These are phyloP conservation scores for Fusarium phyllophilum DNA, from an alignment of 2,329 filamentous ascomycete genomes.

Conservation along the genomic window DNA sequence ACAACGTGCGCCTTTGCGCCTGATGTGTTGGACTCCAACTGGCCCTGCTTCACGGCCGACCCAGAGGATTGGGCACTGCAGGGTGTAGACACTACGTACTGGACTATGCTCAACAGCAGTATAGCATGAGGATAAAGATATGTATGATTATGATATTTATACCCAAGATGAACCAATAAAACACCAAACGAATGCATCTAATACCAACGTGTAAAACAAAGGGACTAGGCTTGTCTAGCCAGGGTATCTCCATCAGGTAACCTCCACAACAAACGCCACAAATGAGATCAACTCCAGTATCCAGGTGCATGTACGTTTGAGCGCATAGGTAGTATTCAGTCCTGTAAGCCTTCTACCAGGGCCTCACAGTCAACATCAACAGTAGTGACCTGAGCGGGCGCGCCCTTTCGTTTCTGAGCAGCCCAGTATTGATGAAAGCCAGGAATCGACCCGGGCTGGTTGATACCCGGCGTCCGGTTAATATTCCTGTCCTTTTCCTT, in stretches of 20 bases:
- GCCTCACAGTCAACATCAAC: constrained; percentile 68
- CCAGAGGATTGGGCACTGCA: constrained; percentile 55
- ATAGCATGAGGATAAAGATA: constrained; percentile 21
- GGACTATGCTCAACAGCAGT: constrained; percentile 47
- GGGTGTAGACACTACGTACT: constrained; percentile 52
- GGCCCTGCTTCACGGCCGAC: constrained; percentile 46
- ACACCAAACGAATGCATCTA: constrained; percentile 27
- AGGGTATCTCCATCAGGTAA: constrained; percentile 43
- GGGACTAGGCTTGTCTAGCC: constrained; percentile 37
- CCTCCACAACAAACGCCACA: constrained; percentile 39
- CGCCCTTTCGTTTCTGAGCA: constrained; percentile 60
- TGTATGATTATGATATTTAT: constrained; percentile 34
- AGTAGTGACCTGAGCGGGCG: constrained; percentile 67
- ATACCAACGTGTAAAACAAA: constrained; percentile 25
- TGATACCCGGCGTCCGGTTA: constrained; percentile 75
- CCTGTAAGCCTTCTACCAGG: constrained; percentile 65
- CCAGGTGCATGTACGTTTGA: constrained; percentile 18
- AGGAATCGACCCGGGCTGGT: constrained; percentile 78
- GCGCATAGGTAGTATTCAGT: constrained; percentile 33
- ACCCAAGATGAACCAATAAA: constrained; percentile 24
- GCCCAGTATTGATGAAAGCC: constrained; percentile 72
- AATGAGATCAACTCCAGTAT: constrained; percentile 37
- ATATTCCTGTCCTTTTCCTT: constrained; percentile 51
- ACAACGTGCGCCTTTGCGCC: constrained; percentile 12
- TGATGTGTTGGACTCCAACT: constrained; percentile 29